Evolutionary conservation across 805 yeast species (phyloP).

Genomic region (Tetrapisispora arboricola): DNA sequence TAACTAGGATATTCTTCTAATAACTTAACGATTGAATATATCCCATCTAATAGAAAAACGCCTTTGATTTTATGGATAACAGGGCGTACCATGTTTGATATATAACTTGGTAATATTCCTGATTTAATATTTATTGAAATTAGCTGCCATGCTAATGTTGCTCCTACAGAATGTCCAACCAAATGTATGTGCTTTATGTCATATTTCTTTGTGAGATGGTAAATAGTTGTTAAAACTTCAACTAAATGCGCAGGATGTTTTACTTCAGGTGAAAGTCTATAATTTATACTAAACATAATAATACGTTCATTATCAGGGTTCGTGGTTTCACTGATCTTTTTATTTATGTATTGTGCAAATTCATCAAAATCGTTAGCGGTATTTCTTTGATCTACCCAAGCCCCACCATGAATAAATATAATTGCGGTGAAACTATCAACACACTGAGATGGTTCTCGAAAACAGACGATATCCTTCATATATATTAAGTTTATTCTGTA

Average conservation of each 20-base stretch:
- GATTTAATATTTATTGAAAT: constrained; percentile 11
- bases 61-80: constrained; percentile 10
- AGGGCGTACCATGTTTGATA: neutral
- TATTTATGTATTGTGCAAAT: constrained; percentile 14
- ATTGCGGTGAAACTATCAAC: constrained; percentile 9
- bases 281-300: constrained; percentile 37
- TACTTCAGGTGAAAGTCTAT: constrained; percentile 54
- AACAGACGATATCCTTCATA: too few relatives aligned
- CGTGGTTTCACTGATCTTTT: constrained; percentile 7
- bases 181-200: constrained; percentile 27
- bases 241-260: constrained; percentile 51
- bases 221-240: constrained; percentile 44
- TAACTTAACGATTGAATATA: constrained; percentile 44
- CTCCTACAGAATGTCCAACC: constrained; percentile 79
- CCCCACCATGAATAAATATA: constrained; percentile 78
- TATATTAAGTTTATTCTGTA: too few relatives aligned
- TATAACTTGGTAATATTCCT: too few relatives aligned
- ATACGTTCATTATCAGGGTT: neutral
- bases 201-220: constrained; percentile 12
- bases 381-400: constrained; percentile 67
- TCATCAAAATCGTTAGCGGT: constrained; percentile 45
- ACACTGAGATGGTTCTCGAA: neutral
- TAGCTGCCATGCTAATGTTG: constrained; percentile 52
- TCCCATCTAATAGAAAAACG: constrained; percentile 53
- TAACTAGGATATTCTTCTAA: constrained; percentile 55